phyloP scores from a whole-genome alignment of 208 protist species.

The Trypanosoma cruzi region DNA sequence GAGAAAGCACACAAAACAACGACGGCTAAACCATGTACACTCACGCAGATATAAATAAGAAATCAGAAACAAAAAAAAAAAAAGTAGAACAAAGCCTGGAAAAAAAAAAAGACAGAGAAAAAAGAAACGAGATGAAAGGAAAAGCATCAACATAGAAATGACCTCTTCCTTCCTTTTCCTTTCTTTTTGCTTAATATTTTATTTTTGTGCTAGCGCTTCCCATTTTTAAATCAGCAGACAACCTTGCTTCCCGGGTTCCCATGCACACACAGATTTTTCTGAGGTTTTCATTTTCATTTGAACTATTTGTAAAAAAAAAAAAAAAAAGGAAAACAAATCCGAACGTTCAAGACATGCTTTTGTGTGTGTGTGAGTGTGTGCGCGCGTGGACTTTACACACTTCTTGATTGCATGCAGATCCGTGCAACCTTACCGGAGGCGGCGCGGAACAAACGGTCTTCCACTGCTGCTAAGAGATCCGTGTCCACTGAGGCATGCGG shows the following conservation, averaged over 20 bases:
- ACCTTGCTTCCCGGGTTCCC: too few species aligned
- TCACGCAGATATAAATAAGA: too few species aligned
- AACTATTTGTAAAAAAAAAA: neutral
- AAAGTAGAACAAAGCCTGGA: neutral
- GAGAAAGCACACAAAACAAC: constrained; percentile 3
- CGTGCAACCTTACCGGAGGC: constrained; percentile 80
- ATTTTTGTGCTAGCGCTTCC: neutral
- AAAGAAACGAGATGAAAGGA: neutral
- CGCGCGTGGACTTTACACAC: neutral
- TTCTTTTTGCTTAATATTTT: neutral
- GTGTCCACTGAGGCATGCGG: constrained; percentile 28
- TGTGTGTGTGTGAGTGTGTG: neutral
- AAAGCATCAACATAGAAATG: neutral
- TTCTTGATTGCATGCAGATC: constrained; percentile 5
- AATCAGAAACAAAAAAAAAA: constrained; percentile 7
- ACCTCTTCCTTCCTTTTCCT: neutral
- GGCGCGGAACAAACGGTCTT: constrained; percentile 90
- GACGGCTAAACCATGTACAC: neutral
- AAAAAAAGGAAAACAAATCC: neutral
- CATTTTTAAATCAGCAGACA: too few species aligned
- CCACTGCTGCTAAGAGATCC: constrained; percentile 80
- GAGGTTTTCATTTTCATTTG: neutral
- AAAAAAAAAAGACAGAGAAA: neutral
- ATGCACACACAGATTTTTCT: too few species aligned
- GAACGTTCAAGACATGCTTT: neutral